These are phyloP conservation scores for Dentipellis sp. DNA, from an alignment of 768 basidiomycete genomes.

Conservation along the genomic window DNA sequence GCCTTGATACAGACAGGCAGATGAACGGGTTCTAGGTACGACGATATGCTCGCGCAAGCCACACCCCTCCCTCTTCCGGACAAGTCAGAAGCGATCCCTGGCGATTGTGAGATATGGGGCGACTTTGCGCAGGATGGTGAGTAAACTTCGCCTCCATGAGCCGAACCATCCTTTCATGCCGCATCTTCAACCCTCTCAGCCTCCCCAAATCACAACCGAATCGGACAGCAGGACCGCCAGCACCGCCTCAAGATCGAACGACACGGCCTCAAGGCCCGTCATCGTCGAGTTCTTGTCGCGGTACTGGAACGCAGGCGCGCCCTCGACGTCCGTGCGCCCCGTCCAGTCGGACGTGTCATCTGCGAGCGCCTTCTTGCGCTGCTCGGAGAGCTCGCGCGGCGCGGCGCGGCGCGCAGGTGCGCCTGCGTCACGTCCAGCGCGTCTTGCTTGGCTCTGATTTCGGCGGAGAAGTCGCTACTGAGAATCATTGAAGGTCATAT, in stretches of 20 bases:
- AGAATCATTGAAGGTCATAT: constrained; percentile 86
- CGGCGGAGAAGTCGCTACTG: constrained; percentile 67
- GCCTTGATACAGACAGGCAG: too few relatives aligned
- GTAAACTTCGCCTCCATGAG: constrained; percentile 49
- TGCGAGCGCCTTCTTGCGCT: constrained; percentile 67
- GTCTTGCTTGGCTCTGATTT: constrained; percentile 83
- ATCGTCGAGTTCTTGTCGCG: constrained; percentile 61
- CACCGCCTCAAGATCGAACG: constrained; percentile 58
- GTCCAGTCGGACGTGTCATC: constrained; percentile 87
- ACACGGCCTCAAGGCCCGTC: constrained; percentile 53
- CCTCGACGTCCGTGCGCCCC: constrained; percentile 48
- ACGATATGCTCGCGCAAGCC: background rate
- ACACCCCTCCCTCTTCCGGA: background rate
- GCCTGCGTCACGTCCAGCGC: constrained; percentile 80
- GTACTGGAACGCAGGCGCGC: constrained; percentile 53
- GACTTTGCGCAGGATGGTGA: background rate
- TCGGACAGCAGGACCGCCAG: constrained; percentile 59
- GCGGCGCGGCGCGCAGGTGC: constrained; percentile 82
- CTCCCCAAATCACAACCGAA: constrained; percentile 51
- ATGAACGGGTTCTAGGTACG: background rate
- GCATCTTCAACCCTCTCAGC: constrained; percentile 68
- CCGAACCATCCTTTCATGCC: constrained; percentile 75
- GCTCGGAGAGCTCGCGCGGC: constrained; percentile 84
- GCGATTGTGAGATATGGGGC: background rate
- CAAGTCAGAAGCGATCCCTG: background rate